A percentile compares a stretch with the other conserved stretches of the same genome.
phyloP scores from a whole-genome alignment of 176 grass and related monocot genomes.

The Aegilops speltoides region DNA sequence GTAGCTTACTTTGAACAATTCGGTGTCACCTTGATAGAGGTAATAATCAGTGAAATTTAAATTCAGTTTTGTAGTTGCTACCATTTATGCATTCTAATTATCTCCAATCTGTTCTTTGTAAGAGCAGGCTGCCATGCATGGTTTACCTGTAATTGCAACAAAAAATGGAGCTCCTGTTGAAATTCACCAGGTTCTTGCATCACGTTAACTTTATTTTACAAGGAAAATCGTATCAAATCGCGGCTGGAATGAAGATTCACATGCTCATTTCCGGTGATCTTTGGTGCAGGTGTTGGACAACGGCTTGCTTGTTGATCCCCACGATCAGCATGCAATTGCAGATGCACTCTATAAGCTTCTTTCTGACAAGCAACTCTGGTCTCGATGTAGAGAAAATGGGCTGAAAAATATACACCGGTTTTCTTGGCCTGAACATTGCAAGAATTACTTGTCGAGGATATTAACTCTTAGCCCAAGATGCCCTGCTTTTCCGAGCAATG shows the following conservation, averaged over 20 bases:
- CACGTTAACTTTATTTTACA: constrained; percentile 9
- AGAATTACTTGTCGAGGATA: constrained; percentile 71
- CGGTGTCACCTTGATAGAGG: constrained; percentile 81
- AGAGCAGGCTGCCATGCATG: constrained; percentile 67
- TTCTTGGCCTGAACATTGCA: constrained; percentile 84
- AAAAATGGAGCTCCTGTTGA: constrained; percentile 84
- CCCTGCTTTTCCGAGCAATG: constrained; percentile 31
- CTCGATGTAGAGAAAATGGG: constrained; percentile 63
- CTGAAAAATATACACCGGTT: constrained; percentile 75
- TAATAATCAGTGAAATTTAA: constrained; percentile 22
- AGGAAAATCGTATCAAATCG: neutral
- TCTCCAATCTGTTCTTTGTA: neutral
- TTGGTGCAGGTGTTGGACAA: constrained; percentile 62
- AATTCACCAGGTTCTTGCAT: constrained; percentile 51
- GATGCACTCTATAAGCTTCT: constrained; percentile 76
- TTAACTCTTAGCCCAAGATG: constrained; percentile 46
- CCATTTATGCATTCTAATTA: constrained; percentile 24
- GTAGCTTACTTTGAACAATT: constrained; percentile 74
- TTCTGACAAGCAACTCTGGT: constrained; percentile 73
- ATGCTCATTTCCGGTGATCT: constrained; percentile 15
- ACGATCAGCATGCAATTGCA: constrained; percentile 68
- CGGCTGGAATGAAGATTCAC: neutral
- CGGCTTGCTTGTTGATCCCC: constrained; percentile 72
- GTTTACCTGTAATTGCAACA: constrained; percentile 72
- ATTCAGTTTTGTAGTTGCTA: constrained; percentile 8